phyloP scores from a whole-genome alignment of 768 basidiomycete genomes.

The Boletellus sp. region DNA sequence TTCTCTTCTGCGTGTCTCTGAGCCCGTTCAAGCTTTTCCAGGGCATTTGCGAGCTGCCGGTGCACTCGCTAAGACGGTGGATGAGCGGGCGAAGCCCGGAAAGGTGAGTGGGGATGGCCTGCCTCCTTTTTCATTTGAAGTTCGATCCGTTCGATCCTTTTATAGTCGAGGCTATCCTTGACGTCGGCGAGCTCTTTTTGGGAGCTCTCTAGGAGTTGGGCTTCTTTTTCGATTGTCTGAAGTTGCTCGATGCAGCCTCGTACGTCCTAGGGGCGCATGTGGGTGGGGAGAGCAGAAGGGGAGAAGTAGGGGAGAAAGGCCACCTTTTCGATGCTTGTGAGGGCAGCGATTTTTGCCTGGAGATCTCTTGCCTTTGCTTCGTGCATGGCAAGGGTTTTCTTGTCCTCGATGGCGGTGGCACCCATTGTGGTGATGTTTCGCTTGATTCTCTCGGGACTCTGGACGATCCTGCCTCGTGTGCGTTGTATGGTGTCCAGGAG shows the following conservation, averaged over 20 bases:
- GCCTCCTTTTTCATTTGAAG: constrained; percentile 68
- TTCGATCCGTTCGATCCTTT: constrained; percentile 71
- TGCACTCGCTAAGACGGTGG: constrained; percentile 57
- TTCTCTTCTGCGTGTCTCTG: constrained; percentile 80
- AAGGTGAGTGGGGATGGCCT: constrained; percentile 7
- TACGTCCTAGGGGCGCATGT: constrained; percentile 50
- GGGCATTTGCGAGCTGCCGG: constrained; percentile 76
- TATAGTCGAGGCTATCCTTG: constrained; percentile 64
- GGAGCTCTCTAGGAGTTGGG: constrained; percentile 54
- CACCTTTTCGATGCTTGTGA: constrained; percentile 76
- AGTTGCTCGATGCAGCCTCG: constrained; percentile 71
- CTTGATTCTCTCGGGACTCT: constrained; percentile 87
- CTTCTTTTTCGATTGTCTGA: constrained; percentile 69
- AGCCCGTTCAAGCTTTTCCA: constrained; percentile 77
- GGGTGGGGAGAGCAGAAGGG: background rate
- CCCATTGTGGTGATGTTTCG: constrained; percentile 79
- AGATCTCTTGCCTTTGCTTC: constrained; percentile 78
- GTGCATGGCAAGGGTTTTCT: constrained; percentile 56
- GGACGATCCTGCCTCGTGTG: constrained; percentile 74
- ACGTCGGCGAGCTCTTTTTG: constrained; percentile 68
- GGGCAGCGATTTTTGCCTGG: constrained; percentile 64
- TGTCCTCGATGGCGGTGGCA: constrained; percentile 63
- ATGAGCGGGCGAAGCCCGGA: background rate
- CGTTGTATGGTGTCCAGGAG: constrained; percentile 59
- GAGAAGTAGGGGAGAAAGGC: background rate